Base-by-base conservation (phyloP, 1,284 basidiomycete species). In the Sporisorium reilianum region DNA sequence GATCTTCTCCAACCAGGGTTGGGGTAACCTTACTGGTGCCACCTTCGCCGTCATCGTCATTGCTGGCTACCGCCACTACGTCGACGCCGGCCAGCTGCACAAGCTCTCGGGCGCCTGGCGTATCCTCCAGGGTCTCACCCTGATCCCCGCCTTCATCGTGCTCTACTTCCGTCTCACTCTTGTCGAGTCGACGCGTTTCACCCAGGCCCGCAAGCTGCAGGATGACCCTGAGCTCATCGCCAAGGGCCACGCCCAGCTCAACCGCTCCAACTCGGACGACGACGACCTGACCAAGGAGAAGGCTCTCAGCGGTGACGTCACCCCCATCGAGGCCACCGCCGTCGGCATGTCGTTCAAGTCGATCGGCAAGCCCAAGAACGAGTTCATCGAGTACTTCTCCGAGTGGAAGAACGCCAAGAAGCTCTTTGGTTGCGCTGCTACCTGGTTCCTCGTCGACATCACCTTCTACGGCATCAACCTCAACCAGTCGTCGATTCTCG, bases 391-490 rank as follows among this genome's bases (percentile, higher is more conserved):
- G 54, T 81, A 81, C 73, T 81, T 79, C 69, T 79, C 78, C 41
- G 60, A 82, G 61, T 79, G 77, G 72, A 73, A 67, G 56, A 77
- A 81, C 68, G 56, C 74, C 62, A 70, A 77, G 57, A 62, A 68
- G 52, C 80, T 82, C 64, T 64, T 78, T 46, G 83, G 83, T 20
- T 75, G 69, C 49, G 71, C 77, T 12, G 64, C 67, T 53, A 62
- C 53, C 56, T 81, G 80, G 84, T 86, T 81, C 73, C 78, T 79
- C 8, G 81, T 86, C 46, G 92, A 93, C 89, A 89, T 93, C 69
- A 87, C 85, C 30, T 94, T 94, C 87, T 84, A 92, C 83, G 93
- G 92, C 67, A 88, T 94, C 85, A 92, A 92, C 62, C 88, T 94
- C 64, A 94, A 94, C 87, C 91, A 90, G 8, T 89, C 89, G 50